Percentiles rank a stretch among this genome's conserved stretches.
Evolutionary conservation across 129 eudicot species (phyloP).

Genomic region (Calendula officinalis): DNA sequence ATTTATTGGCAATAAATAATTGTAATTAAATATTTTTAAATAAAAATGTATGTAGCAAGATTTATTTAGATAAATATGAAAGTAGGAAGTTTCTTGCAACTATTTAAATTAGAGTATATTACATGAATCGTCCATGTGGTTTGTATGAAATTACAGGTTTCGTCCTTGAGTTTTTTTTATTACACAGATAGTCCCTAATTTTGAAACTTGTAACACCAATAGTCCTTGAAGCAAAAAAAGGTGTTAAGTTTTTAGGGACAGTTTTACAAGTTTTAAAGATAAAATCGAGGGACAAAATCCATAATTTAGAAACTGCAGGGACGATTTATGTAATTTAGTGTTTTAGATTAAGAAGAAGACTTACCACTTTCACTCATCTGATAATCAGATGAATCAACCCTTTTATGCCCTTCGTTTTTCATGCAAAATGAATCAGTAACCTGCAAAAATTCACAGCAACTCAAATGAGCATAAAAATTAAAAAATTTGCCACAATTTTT

Average conservation of each 20-base stretch:
- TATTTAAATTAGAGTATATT: not conserved
- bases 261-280: no score
- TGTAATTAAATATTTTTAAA: not conserved
- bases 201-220: no score
- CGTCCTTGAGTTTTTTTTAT: no score
- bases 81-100: not conserved
- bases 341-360: constrained; percentile 19
- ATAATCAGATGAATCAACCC: constrained; percentile 86
- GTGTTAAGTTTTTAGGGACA: no score
- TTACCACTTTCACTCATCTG: constrained; percentile 84
- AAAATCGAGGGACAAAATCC: no score
- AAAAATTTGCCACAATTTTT: no score
- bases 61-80: not conserved
- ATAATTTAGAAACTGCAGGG: no score
- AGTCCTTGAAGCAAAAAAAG: no score
- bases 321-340: no score
- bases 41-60: not conserved
- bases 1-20: constrained; percentile 24
- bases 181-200: no score
- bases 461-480: no score
- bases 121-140: not conserved
- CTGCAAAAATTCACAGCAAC: constrained; percentile 38
- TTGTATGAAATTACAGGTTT: no score
- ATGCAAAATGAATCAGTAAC: constrained; percentile 43
- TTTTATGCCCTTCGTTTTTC: constrained; percentile 76